phyloP scores from a whole-genome alignment of 768 basidiomycete genomes.

The Mycena olivaceomarginata region DNA sequence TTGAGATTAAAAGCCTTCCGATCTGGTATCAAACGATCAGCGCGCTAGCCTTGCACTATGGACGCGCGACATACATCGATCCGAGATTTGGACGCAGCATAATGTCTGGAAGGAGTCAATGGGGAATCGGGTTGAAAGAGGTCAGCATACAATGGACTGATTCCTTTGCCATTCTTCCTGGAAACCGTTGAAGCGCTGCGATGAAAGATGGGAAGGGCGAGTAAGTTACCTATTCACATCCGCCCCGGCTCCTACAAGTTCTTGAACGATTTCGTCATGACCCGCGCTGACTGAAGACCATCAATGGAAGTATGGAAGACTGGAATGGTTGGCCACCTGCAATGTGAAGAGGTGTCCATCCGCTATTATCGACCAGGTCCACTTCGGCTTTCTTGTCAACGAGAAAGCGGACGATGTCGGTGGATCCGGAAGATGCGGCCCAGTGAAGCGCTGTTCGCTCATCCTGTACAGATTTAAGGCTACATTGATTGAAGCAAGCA shows the following conservation, averaged over 20 bases:
- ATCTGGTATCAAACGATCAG: constrained; percentile 75
- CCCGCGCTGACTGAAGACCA: constrained; percentile 84
- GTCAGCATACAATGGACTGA: constrained; percentile 84
- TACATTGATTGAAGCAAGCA: constrained; percentile 5
- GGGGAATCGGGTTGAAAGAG: constrained; percentile 35
- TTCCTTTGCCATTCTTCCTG: constrained; percentile 87
- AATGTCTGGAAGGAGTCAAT: constrained; percentile 76
- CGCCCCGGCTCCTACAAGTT: constrained; percentile 89
- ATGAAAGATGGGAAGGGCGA: constrained; percentile 45
- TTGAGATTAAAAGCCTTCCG: constrained; percentile 87
- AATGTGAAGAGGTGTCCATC: constrained; percentile 90
- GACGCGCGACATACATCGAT: constrained; percentile 76
- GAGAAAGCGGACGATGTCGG: constrained; percentile 81
- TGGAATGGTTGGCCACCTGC: constrained; percentile 68
- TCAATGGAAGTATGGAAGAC: constrained; percentile 34
- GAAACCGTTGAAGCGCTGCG: constrained; percentile 41
- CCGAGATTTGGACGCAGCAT: constrained; percentile 94
- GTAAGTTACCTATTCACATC: constrained; percentile 82
- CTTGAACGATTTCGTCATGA: constrained; percentile 82
- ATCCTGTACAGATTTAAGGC: constrained; percentile 67
- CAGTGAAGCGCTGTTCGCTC: constrained; percentile 90
- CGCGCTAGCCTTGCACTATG: constrained; percentile 43
- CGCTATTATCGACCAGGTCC: constrained; percentile 76
- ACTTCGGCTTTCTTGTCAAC: constrained; percentile 84
- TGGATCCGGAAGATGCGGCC: constrained; percentile 85